Evolutionary conservation across 352 stramenopile species (phyloP).

Genomic region (Phytophthora chlamydospora): DNA sequence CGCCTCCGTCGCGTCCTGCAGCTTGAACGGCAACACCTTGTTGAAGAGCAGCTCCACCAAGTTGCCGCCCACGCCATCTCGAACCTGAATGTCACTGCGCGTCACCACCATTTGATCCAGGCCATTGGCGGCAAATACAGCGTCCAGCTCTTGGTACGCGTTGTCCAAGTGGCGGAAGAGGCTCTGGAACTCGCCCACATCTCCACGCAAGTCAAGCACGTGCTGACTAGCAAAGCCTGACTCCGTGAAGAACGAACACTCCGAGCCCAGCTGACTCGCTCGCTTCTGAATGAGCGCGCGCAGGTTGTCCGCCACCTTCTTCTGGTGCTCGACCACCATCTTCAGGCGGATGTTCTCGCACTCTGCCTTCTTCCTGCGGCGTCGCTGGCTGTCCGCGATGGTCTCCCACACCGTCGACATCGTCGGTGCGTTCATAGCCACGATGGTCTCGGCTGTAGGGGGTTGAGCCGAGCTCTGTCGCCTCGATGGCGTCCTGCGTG

Average conservation of each 20-base stretch:
- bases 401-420: conserved; percentile 30
- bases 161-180: conserved; percentile 34
- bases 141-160: conserved; percentile 32
- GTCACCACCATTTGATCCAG: conserved; percentile 32
- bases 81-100: conserved; percentile 34
- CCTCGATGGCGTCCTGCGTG: background rate
- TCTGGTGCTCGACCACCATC: conserved; percentile 41
- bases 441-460: conserved; percentile 6
- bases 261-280: conserved; percentile 23
- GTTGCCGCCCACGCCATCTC: conserved; percentile 30
- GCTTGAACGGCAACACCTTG: conserved; percentile 50
- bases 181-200: conserved; percentile 30
- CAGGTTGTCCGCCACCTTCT: conserved; percentile 23
- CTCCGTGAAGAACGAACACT: conserved; percentile 27
- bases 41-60: conserved; percentile 44
- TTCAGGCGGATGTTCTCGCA: conserved; percentile 50
- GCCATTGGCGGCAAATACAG: conserved; percentile 32
- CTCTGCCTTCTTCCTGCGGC: conserved; percentile 37
- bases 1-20: conserved; percentile 30
- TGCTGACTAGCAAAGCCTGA: conserved; percentile 12
- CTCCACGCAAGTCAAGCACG: conserved; percentile 16
- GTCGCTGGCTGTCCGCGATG: conserved; percentile 37
- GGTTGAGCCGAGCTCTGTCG: background rate
- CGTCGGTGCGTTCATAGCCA: conserved; percentile 11
- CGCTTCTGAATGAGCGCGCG: conserved; percentile 25